Conservation (phyloP, 129 eudicot genomes). For the Saposhnikovia divaricata region DNA sequence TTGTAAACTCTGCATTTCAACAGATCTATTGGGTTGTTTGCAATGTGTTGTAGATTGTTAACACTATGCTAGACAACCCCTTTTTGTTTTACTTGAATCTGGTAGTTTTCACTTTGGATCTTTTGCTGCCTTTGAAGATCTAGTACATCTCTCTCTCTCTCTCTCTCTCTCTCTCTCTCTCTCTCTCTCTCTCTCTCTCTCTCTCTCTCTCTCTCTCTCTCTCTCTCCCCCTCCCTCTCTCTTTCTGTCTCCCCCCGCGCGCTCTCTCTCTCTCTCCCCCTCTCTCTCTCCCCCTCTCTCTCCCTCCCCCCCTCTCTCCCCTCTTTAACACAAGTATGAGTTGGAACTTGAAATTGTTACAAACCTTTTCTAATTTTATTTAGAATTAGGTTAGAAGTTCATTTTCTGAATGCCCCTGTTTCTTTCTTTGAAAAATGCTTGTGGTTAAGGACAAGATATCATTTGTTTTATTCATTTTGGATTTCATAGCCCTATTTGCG, state of each 20-base stretch:
- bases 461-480: neutral
- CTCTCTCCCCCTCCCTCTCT: neutral
- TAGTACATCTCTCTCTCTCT: neutral
- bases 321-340: neutral
- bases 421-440: neutral
- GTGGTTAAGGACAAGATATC: neutral
- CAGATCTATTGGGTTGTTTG: neutral
- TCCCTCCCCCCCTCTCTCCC: too few species aligned
- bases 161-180: neutral
- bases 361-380: neutral
- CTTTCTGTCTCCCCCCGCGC: neutral
- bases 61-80: neutral
- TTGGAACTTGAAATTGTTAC: neutral
- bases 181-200: too few species aligned
- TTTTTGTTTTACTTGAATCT: neutral
- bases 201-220: too few species aligned
- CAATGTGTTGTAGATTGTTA: neutral
- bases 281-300: too few species aligned
- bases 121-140: slow-evolving; percentile 1
- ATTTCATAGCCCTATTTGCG: neutral
- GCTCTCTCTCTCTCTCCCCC: too few species aligned
- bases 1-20: neutral
- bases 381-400: neutral
- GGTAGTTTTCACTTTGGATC: neutral
- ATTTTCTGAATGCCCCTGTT: neutral